Evolutionary conservation across 495 filamentous ascomycete genomes (phyloP).

Genomic region (Hypoxylon fuscum): DNA sequence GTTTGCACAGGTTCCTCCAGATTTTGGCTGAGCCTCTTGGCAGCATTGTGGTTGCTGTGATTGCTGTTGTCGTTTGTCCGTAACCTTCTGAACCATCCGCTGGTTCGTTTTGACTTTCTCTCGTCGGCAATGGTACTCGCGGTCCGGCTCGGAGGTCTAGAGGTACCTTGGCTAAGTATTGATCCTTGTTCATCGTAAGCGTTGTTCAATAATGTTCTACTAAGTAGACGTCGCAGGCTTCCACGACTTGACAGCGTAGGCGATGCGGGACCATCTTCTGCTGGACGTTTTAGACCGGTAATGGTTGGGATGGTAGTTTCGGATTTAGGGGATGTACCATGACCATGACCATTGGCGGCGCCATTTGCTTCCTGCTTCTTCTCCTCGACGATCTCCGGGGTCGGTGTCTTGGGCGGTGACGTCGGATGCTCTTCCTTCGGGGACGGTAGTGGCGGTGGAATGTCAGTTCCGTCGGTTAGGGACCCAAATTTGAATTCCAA

Average conservation of each 20-base stretch:
- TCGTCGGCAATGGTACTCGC: conserved; percentile 47
- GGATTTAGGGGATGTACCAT: conserved; percentile 46
- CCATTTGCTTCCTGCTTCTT: conserved; percentile 40
- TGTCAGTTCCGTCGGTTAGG: conserved; percentile 65
- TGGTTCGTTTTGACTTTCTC: conserved; percentile 56
- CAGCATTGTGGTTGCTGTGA: too few species aligned
- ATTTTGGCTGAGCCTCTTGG: conserved; percentile 44
- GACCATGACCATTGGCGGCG: conserved; percentile 48
- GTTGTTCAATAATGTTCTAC: conserved; percentile 54
- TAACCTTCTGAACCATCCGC: conserved; percentile 60
- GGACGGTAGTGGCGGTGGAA: conserved; percentile 63
- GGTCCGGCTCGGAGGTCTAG: conserved; percentile 53
- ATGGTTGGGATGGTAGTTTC: conserved; percentile 40
- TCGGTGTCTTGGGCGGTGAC: conserved; percentile 47
- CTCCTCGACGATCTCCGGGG: conserved; percentile 35
- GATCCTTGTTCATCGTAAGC: conserved; percentile 54
- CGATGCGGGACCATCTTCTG: conserved; percentile 55
- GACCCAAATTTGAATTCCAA: conserved; percentile 61
- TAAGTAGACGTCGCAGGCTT: conserved; percentile 58
- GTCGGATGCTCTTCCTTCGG: conserved; percentile 55
- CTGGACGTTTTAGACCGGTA: conserved; percentile 50
- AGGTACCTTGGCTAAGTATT: conserved; percentile 26
- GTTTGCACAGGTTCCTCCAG: conserved; percentile 47
- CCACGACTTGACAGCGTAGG: conserved; percentile 55
- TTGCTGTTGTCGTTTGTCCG: conserved; percentile 50